Percentiles rank a stretch among this genome's conserved stretches.
Evolutionary conservation across 257 asterid genomes (phyloP).

Genomic region (Hygrophila difformis): DNA sequence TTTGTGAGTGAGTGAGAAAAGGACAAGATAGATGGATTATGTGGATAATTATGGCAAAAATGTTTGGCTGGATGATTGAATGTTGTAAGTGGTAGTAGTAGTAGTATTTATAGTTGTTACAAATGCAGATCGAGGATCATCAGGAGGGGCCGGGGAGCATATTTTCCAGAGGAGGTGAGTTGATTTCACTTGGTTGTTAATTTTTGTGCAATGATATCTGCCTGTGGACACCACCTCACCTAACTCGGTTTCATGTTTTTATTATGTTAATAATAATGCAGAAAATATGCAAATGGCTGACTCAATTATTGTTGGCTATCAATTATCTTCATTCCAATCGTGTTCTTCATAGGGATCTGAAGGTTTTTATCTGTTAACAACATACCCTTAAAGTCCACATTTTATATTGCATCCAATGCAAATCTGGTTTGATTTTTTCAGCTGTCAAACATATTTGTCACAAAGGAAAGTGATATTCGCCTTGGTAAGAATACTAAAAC

Average conservation of each 20-base stretch:
- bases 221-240: background rate
- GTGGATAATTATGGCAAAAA: too few relatives aligned
- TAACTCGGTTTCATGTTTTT: conserved; percentile 9
- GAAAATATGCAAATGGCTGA: conserved; percentile 96
- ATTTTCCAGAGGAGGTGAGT: conserved; percentile 84
- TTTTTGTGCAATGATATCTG: too few relatives aligned
- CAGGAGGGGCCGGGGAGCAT: conserved; percentile 67
- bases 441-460: conserved; percentile 75
- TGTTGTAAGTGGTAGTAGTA: background rate
- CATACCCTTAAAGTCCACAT: too few relatives aligned
- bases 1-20: too few relatives aligned
- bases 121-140: conserved; percentile 52
- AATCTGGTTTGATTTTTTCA: conserved; percentile 20
- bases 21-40: too few relatives aligned
- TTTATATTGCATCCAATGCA: conserved; percentile 18
- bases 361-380: too few relatives aligned
- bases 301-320: conserved; percentile 71
- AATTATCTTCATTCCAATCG: conserved; percentile 90
- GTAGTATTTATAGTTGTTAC: conserved; percentile 3
- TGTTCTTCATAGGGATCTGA: conserved; percentile 81
- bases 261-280: conserved; percentile 24
- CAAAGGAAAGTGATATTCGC: conserved; percentile 72
- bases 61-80: background rate
- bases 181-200: background rate
- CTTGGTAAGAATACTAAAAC: conserved; percentile 50